These are phyloP conservation scores for Eucalyptus fibrosa DNA, from an alignment of 345 rosid species.

Conservation along the genomic window DNA sequence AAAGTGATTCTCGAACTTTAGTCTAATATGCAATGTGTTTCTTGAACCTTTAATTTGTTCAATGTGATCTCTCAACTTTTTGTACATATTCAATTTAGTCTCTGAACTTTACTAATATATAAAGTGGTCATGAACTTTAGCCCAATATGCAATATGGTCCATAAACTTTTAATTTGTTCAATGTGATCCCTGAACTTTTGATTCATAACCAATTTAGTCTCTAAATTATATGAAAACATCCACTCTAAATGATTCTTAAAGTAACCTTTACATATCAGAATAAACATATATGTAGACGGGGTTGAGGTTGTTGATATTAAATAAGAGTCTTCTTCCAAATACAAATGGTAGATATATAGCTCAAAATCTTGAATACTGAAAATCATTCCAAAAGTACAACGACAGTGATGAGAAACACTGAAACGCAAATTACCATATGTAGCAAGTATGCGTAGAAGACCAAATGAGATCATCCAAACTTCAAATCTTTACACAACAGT, in stretches of 20 bases:
- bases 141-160: accelerated
- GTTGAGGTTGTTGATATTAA: background rate
- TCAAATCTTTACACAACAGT: background rate
- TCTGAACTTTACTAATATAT: no score
- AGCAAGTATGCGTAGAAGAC: background rate
- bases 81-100: no score
- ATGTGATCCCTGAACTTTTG: accelerated
- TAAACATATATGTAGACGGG: background rate
- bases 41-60: accelerated
- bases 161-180: no score
- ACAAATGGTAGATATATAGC: background rate
- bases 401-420: background rate
- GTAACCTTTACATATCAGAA: background rate
- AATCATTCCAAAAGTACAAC: background rate
- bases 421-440: background rate
- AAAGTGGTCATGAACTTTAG: accelerated
- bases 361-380: background rate
- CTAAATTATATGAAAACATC: no score
- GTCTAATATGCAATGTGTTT: accelerated
- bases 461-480: background rate
- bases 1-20: no score
- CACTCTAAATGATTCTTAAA: no score
- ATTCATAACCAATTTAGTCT: no score
- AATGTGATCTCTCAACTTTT: no score
- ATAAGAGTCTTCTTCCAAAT: background rate